Evolutionary conservation across 2,329 filamentous ascomycete genomes (phyloP).

Genomic region (Aspergillus sp.): DNA sequence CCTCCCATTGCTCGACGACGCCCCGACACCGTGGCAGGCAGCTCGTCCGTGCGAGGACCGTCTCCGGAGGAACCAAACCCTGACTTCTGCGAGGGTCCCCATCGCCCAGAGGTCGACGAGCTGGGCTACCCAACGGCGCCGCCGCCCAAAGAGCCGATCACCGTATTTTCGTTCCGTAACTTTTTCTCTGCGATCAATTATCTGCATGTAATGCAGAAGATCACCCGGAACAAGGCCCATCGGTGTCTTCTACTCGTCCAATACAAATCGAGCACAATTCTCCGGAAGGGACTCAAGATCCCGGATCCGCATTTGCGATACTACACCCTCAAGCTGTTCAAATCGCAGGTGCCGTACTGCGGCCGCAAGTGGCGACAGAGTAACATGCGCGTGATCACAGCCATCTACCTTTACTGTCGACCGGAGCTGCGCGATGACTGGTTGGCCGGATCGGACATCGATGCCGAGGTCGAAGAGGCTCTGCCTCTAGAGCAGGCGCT

Average conservation of each 20-base stretch:
- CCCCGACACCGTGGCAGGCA: constrained; percentile 29
- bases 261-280: constrained; percentile 90
- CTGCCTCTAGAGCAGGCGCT: constrained; percentile 89
- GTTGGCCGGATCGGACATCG: constrained; percentile 84
- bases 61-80: constrained; percentile 26
- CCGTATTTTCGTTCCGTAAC: constrained; percentile 86
- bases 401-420: constrained; percentile 89
- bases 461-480: constrained; percentile 90
- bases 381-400: constrained; percentile 98
- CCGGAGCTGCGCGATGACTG: constrained; percentile 94
- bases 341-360: constrained; percentile 97
- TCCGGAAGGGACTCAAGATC: constrained; percentile 87
- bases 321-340: constrained; percentile 97
- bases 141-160: constrained; percentile 70
- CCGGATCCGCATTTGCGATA: constrained; percentile 83
- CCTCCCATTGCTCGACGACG: constrained; percentile 72
- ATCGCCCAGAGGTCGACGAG: constrained; percentile 71
- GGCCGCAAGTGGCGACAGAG: constrained; percentile 96
- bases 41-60: constrained; percentile 22
- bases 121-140: constrained; percentile 74
- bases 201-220: constrained; percentile 93
- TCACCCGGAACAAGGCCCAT: constrained; percentile 93
- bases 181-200: constrained; percentile 96
- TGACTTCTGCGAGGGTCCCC: constrained; percentile 24
- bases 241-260: constrained; percentile 89